Percentiles rank a stretch among this genome's conserved stretches.
These are phyloP conservation scores for Penicillium coprophilum DNA, from an alignment of 495 filamentous ascomycete genomes.

Conservation along the genomic window DNA sequence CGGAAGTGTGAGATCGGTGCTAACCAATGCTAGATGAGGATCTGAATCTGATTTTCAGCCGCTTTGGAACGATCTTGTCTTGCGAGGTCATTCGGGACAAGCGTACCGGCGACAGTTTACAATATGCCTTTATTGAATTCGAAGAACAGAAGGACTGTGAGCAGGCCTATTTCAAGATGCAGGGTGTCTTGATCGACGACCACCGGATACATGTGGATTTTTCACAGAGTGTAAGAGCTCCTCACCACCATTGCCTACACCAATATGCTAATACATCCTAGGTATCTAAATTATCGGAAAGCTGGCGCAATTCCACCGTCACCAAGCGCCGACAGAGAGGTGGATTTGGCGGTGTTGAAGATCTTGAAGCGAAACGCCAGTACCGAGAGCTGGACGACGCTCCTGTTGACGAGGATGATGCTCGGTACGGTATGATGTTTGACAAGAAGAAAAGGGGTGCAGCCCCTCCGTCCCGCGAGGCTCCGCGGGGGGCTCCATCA, in stretches of 20 bases:
- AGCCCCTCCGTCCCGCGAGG: neutral
- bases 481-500: constrained; percentile 21
- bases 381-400: constrained; percentile 70
- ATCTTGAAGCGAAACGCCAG: constrained; percentile 85
- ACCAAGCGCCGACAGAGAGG: constrained; percentile 71
- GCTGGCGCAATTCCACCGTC: constrained; percentile 87
- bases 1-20: neutral
- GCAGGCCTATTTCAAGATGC: constrained; percentile 98
- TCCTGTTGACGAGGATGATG: constrained; percentile 52
- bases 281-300: constrained; percentile 83
- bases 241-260: neutral
- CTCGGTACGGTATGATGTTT: constrained; percentile 77
- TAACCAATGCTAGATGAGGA: constrained; percentile 68
- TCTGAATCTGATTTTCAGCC: constrained; percentile 91
- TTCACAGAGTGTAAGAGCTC: constrained; percentile 78
- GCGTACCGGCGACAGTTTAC: constrained; percentile 89
- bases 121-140: constrained; percentile 98
- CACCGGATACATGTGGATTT: constrained; percentile 98
- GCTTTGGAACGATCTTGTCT: constrained; percentile 91
- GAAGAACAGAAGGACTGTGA: constrained; percentile 90
- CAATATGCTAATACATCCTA: constrained; percentile 32
- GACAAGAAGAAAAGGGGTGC: constrained; percentile 48
- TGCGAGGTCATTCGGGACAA: constrained; percentile 97
- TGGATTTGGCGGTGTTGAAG: constrained; percentile 85
- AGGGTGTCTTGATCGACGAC: constrained; percentile 92